phyloP scores from a whole-genome alignment of 805 yeast species.

The Myxozyma mucilagina region DNA sequence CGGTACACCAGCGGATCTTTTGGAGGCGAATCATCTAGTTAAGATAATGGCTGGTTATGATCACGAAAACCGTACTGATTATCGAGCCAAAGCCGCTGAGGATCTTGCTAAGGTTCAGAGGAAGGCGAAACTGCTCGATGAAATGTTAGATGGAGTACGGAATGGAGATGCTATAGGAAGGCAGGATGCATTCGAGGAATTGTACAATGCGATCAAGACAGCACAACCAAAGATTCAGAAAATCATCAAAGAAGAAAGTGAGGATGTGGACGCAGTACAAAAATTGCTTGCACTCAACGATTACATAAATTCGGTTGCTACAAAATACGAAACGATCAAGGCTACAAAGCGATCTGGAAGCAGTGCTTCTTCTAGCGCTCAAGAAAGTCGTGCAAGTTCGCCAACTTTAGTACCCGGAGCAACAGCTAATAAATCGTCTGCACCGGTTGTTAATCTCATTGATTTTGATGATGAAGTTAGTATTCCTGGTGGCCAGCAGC shows the following conservation, averaged over 20 bases:
- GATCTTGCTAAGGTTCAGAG: constrained; percentile 82
- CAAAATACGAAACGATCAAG: constrained; percentile 65
- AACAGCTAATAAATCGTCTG: constrained; percentile 40
- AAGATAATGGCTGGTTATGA: constrained; percentile 97
- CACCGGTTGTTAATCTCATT: constrained; percentile 52
- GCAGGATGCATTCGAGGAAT: constrained; percentile 76
- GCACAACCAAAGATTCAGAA: constrained; percentile 85
- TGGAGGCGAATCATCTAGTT: constrained; percentile 96
- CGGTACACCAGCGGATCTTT: constrained; percentile 92
- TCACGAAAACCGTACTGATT: constrained; percentile 72
- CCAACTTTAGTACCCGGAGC: not conserved
- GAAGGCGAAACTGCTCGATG: constrained; percentile 82
- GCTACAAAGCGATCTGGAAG: constrained; percentile 48
- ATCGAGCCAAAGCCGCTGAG: constrained; percentile 74
- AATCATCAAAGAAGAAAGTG: constrained; percentile 77
- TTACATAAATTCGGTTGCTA: constrained; percentile 64
- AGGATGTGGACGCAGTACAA: constrained; percentile 62
- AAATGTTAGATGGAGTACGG: constrained; percentile 61
- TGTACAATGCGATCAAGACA: constrained; percentile 73
- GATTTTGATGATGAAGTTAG: constrained; percentile 66
- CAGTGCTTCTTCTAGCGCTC: constrained; percentile 17
- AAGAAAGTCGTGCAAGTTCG: constrained; percentile 9
- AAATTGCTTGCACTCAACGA: constrained; percentile 72
- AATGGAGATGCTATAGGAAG: constrained; percentile 42
- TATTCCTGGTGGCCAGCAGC: constrained; percentile 6